These are phyloP conservation scores for Shiraia sp. DNA, from an alignment of 2,329 filamentous ascomycete species.

Conservation along the genomic window DNA sequence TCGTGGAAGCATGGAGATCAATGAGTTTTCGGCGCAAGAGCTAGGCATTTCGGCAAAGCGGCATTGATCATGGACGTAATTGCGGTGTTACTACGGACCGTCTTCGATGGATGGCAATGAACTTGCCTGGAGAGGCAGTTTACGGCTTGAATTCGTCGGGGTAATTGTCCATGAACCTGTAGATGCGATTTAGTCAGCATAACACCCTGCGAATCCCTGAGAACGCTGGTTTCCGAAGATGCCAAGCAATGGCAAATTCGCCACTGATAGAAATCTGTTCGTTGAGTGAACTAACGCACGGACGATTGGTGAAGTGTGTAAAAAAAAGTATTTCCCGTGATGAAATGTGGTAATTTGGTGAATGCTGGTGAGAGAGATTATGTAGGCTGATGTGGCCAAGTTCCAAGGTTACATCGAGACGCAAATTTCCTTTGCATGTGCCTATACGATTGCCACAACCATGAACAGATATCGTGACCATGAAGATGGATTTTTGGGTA, in stretches of 20 bases:
- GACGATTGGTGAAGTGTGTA: too few relatives aligned
- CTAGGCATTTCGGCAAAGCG: conserved; percentile 3
- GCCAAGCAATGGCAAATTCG: background rate
- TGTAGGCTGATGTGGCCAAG: too few relatives aligned
- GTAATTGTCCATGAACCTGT: background rate
- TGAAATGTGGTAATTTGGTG: too few relatives aligned
- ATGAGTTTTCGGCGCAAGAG: conserved; percentile 19
- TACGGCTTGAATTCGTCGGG: background rate
- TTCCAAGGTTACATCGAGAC: too few relatives aligned
- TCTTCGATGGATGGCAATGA: background rate
- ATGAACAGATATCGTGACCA: too few relatives aligned
- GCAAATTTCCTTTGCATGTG: too few relatives aligned
- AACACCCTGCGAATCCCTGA: conserved; percentile 3
- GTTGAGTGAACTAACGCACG: too few relatives aligned
- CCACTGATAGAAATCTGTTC: conserved; percentile 1
- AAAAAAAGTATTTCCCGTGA: too few relatives aligned
- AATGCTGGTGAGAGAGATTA: too few relatives aligned
- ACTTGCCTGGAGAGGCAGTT: conserved; percentile 2
- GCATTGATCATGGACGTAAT: background rate
- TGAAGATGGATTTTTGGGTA: too few relatives aligned
- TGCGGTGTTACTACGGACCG: conserved; percentile 2
- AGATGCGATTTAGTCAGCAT: conserved; percentile 4
- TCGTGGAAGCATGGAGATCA: conserved; percentile 14
- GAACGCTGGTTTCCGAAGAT: background rate
- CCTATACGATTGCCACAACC: too few relatives aligned